Evolutionary conservation across 345 rosid genomes (phyloP).

Genomic region (Citrus maxima): DNA sequence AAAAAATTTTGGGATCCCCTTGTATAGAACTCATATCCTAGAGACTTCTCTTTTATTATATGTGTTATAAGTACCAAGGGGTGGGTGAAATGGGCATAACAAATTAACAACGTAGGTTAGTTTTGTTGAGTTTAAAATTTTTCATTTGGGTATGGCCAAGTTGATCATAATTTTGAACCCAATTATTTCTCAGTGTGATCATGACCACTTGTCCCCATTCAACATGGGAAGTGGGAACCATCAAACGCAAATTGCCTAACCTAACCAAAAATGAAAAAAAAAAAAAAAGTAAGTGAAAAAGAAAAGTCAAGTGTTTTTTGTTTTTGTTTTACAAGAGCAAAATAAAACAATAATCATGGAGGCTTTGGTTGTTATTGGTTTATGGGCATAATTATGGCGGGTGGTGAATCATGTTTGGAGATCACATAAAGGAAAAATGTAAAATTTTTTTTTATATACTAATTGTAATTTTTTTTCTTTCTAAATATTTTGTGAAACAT

Average conservation of each 20-base stretch:
- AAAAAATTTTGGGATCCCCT: not conserved
- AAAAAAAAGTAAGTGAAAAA: not conserved
- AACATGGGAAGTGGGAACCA: conserved; percentile 2
- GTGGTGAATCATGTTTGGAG: not conserved
- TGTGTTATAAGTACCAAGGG: not conserved
- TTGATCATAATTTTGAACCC: not conserved
- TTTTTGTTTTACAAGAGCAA: too few relatives aligned
- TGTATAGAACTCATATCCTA: not conserved
- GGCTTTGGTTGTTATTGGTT: not conserved
- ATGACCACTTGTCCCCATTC: not conserved
- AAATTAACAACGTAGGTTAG: not conserved
- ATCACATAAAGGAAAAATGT: not conserved
- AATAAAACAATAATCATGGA: not conserved
- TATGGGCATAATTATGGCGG: not conserved
- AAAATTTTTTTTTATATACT: not conserved
- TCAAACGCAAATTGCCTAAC: conserved; percentile 1
- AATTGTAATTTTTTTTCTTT: not conserved
- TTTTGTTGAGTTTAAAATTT: not conserved
- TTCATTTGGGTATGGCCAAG: not conserved
- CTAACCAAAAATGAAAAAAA: not conserved
- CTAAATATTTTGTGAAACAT: too few relatives aligned
- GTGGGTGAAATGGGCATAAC: not conserved
- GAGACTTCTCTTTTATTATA: not conserved
- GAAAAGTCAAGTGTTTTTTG: not conserved
- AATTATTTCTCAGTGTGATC: not conserved